Base-by-base conservation (phyloP, 768 basidiomycete species). In the Agaricus bisporus region DNA sequence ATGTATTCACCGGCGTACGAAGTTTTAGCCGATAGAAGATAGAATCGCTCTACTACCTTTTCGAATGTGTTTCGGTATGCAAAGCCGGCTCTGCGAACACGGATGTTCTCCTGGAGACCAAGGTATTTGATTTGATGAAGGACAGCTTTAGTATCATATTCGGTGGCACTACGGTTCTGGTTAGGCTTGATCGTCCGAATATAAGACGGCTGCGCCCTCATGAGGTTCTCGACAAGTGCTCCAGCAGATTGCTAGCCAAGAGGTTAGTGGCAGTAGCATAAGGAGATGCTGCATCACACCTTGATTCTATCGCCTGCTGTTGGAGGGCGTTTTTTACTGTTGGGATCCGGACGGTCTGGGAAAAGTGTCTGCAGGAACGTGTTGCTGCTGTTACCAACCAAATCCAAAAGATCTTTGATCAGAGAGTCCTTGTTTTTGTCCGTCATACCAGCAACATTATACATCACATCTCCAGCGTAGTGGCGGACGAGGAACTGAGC, bases 141-240 rank as follows among this genome's bases (percentile, higher is more conserved):
- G 56, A 99, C 90, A 11, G 93, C 94, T 67, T 98, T 98, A 41
- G 77, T 76, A 63, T 99, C 94, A 65, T 95, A 98, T 71, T 99
- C 97, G 9, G 84, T 79, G 10, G 85, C 67, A 59, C 92, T 95
- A 43, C 95, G 86, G 66, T 99, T 95, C 74, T 97, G 89, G 66
- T 99, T 99, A 11, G 97, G 92, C 70, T 99, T 99, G 74, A 99
- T 98, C 4, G 97, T 99, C 52, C 97, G 91, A 59, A 99, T 99
- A 70, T 99, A 99, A 20, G 92, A 92, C 1, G 97, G 97, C 65
- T 91, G 95, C 26, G 92, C 91, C 63, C 86, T 88, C 95, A 98
- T 98, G 57, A 99, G 76, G 66, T 98, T 99, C 8, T 95, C 92
- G 9, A 99, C 97, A 22, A 99, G 81, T 5, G 94, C 95, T 49